Percentiles rank a stretch among this genome's conserved stretches.
These are phyloP conservation scores for Ogataea nonfermentans DNA, from an alignment of 805 yeast species.

Conservation along the genomic window DNA sequence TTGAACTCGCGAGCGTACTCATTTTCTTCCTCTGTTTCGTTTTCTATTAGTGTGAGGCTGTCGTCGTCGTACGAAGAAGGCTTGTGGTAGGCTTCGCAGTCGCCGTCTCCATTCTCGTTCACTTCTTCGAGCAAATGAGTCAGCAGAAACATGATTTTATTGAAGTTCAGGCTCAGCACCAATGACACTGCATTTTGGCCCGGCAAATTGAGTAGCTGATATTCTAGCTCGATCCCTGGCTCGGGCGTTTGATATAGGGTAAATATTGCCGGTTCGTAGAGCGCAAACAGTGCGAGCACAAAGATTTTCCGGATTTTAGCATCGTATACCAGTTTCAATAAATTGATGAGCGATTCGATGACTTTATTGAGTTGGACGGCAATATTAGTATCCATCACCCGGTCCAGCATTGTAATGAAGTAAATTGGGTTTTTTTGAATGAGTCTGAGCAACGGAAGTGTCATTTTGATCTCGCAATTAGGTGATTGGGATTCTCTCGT, in stretches of 20 bases:
- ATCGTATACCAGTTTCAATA: slow-evolving; percentile 56
- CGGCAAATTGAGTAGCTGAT: slow-evolving; percentile 28
- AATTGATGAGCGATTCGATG: slow-evolving; percentile 27
- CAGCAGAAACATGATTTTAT: slow-evolving; percentile 26
- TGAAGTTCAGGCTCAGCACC: slow-evolving; percentile 27
- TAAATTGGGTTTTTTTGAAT: slow-evolving; percentile 35
- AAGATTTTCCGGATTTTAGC: slow-evolving; percentile 67
- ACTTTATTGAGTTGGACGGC: slow-evolving; percentile 18
- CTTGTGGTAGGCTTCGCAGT: slow-evolving; percentile 51
- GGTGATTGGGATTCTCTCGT: slow-evolving; percentile 44
- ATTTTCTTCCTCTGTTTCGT: slow-evolving; percentile 25
- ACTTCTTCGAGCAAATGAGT: slow-evolving; percentile 66
- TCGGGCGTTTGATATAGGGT: slow-evolving; percentile 18
- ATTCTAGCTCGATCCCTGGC: slow-evolving; percentile 20
- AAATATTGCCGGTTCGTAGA: slow-evolving; percentile 24
- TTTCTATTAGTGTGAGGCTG: slow-evolving; percentile 25
- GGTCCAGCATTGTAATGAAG: slow-evolving; percentile 37
- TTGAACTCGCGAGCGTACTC: slow-evolving; percentile 28
- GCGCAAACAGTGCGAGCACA: slow-evolving; percentile 29
- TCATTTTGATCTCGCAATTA: slow-evolving; percentile 40
- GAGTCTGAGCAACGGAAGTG: slow-evolving; percentile 40
- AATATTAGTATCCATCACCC: slow-evolving; percentile 25
- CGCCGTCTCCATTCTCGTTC: slow-evolving; percentile 58
- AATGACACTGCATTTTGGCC: slow-evolving; percentile 23
- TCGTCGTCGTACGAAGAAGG: slow-evolving; percentile 39